Evolutionary conservation across 176 grass and related monocot genomes (phyloP).

Genomic region (Zea luxurians): DNA sequence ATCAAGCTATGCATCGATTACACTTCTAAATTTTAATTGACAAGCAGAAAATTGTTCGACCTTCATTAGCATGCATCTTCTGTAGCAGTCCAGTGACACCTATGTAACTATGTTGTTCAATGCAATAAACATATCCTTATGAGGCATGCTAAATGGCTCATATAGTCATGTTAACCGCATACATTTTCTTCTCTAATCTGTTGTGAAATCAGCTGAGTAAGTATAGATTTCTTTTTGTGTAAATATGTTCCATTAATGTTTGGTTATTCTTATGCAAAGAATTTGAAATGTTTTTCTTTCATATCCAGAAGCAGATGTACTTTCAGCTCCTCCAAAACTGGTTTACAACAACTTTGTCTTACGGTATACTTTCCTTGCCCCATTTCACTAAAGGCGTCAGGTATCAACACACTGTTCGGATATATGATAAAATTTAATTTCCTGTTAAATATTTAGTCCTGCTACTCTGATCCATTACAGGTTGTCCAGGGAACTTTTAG

Average conservation of each 20-base stretch:
- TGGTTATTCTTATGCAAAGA: not conserved
- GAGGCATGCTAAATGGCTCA: not conserved
- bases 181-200: not conserved
- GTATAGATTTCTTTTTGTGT: slow-evolving; percentile 9
- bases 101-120: not conserved
- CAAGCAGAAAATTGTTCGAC: not conserved
- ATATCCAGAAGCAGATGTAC: slow-evolving; percentile 80
- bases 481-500: slow-evolving; percentile 72
- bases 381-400: slow-evolving; percentile 16
- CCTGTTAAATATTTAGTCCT: slow-evolving; percentile 24
- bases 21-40: not conserved
- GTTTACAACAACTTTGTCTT: slow-evolving; percentile 92
- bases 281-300: slow-evolving; percentile 11
- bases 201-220: slow-evolving; percentile 16
- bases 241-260: not conserved
- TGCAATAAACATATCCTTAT: not conserved
- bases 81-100: slow-evolving; percentile 2
- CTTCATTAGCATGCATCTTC: not conserved
- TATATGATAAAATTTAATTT: slow-evolving; percentile 19
- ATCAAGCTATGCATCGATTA: not conserved
- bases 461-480: slow-evolving; percentile 41
- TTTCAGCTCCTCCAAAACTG: slow-evolving; percentile 94
- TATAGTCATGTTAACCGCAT: not conserved
- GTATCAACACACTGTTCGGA: not conserved
- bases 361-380: slow-evolving; percentile 54